Evolutionary conservation across 768 basidiomycete species (phyloP).

Genomic region (Russula compacta): DNA sequence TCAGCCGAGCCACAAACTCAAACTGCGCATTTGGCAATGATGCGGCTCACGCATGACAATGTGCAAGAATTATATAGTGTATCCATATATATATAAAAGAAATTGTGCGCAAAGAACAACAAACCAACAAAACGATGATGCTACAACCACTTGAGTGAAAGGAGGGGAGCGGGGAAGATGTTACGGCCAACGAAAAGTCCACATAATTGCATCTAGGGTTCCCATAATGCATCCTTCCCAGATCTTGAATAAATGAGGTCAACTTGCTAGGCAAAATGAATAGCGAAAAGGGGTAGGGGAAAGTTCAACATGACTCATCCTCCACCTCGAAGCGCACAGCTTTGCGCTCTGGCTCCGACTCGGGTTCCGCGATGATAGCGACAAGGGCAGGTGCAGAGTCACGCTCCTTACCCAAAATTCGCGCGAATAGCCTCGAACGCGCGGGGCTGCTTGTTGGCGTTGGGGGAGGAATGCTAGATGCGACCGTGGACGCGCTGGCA

Average conservation of each 20-base stretch:
- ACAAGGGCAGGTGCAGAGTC: background rate
- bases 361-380: background rate
- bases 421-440: conserved; percentile 27
- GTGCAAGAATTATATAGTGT: background rate
- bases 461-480: conserved; percentile 31
- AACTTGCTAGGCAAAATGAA: background rate
- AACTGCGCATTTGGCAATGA: no score
- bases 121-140: background rate
- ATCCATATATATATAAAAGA: background rate
- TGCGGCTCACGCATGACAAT: background rate
- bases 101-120: background rate
- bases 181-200: background rate
- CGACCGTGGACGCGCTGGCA: conserved; percentile 41
- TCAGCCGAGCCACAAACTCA: background rate
- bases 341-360: conserved; percentile 9
- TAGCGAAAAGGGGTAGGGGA: background rate
- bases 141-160: conserved; percentile 1
- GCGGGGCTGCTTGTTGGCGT: conserved; percentile 22
- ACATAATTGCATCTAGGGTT: background rate
- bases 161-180: background rate
- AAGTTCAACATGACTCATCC: conserved; percentile 22
- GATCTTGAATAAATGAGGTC: background rate
- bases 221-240: background rate
- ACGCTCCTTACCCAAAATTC: conserved; percentile 10
- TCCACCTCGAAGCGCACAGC: conserved; percentile 15